Conservation (phyloP, 345 rosid species). For the Arabidopsis suecica region DNA sequence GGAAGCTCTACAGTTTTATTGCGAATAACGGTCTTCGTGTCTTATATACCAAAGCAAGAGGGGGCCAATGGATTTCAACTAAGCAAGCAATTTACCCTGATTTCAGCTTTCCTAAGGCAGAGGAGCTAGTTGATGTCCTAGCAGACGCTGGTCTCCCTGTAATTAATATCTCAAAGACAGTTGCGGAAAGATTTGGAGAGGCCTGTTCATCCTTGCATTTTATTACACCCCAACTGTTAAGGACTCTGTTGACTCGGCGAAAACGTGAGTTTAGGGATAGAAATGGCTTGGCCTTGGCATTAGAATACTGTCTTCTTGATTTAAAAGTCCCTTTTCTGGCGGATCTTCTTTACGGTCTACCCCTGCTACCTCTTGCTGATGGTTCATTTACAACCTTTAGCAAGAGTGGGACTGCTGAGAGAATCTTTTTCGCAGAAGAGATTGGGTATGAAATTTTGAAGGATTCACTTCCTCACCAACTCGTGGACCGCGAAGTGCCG, state of each 20-base stretch:
- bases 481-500: constrained; percentile 69
- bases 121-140: constrained; percentile 77
- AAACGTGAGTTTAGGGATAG: constrained; percentile 71
- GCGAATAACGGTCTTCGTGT: constrained; percentile 75
- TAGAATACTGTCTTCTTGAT: constrained; percentile 94
- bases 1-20: constrained; percentile 67
- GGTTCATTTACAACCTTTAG: constrained; percentile 79
- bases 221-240: constrained; percentile 74
- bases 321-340: constrained; percentile 53
- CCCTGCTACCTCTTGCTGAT: constrained; percentile 85
- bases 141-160: constrained; percentile 89
- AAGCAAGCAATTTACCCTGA: constrained; percentile 93
- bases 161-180: constrained; percentile 61
- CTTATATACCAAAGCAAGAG: constrained; percentile 85
- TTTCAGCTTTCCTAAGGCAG: constrained; percentile 65
- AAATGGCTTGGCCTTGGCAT: constrained; percentile 66
- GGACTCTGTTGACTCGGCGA: constrained; percentile 72
- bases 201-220: constrained; percentile 77
- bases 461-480: constrained; percentile 79
- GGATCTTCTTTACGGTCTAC: constrained; percentile 71
- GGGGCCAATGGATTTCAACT: constrained; percentile 92
- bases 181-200: constrained; percentile 73
- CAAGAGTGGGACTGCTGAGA: constrained; percentile 76
- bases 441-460: constrained; percentile 80
- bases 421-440: constrained; percentile 73